These are phyloP conservation scores for Clarireedia homoeocarpa DNA, from an alignment of 2,329 filamentous ascomycete genomes.

Conservation along the genomic window DNA sequence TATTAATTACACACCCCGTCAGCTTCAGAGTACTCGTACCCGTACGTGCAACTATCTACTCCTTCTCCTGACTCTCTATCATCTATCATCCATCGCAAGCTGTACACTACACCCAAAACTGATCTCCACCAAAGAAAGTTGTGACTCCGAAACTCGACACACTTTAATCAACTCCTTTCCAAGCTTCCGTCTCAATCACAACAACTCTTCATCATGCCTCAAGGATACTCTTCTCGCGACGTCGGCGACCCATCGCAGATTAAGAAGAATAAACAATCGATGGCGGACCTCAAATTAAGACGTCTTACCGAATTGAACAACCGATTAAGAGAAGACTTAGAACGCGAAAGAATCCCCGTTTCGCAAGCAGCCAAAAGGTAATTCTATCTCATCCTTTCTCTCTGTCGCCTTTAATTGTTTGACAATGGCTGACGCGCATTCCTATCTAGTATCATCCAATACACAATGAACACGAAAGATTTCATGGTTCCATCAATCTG, in stretches of 20 bases:
- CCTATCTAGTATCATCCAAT: slow-evolving; percentile 74
- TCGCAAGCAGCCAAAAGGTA: slow-evolving; percentile 87
- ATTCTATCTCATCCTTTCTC: slow-evolving; percentile 26
- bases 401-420: neutral
- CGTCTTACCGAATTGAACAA: slow-evolving; percentile 95
- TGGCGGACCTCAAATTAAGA: slow-evolving; percentile 96
- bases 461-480: slow-evolving; percentile 95
- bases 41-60: neutral
- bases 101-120: neutral
- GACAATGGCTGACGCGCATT: slow-evolving; percentile 9
- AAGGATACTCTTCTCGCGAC: slow-evolving; percentile 60
- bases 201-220: slow-evolving; percentile 39
- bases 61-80: slow-evolving; percentile 4
- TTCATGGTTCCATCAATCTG: slow-evolving; percentile 97
- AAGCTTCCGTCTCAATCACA: neutral
- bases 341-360: slow-evolving; percentile 89
- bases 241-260: slow-evolving; percentile 60
- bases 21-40: neutral
- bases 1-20: neutral
- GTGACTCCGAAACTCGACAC: neutral
- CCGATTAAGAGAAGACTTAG: slow-evolving; percentile 89
- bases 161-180: neutral
- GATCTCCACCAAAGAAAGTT: neutral
- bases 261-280: slow-evolving; percentile 96
- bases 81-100: neutral